Base-by-base conservation (phyloP, 176 grass and related monocot genomes). In the Urochloa ruziziensis region DNA sequence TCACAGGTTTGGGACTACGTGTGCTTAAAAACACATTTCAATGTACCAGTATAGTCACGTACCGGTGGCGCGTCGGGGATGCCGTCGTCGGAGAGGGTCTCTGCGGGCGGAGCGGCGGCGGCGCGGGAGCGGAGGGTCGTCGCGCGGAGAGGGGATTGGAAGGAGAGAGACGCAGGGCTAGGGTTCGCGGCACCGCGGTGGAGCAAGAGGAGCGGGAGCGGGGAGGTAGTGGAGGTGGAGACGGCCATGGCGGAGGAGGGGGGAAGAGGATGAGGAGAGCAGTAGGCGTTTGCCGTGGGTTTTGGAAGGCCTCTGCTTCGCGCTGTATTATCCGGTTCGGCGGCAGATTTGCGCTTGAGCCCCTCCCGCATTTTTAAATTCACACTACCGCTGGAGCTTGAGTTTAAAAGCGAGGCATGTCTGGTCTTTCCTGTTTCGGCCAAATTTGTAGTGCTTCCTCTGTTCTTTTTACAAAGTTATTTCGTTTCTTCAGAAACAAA, bases 121-220 rank as follows among this genome's bases (percentile, higher is more conserved):
- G 80, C 80, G 48, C 74, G 89, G 75, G 74, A 80, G 60, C 84
- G 84, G 60, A 90, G 74, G 2, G 80, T 62, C 19, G 19, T 5
- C 0, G 59, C 59, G 67, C 89, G 89, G 48, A 87, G 48, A 68
- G 89, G 29, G 40, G 84, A 67, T 18, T 84, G 18, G 49, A 87
- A 90, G 24, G 89, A 74, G 59, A 90, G 74, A 23, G 24, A 51
- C 19, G 84, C 1, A 32, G 84, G 84, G 66, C 25, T 83, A 17
- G 88, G 74, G 74, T 78, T 90, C 0, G 74, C 1, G 14, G 80
- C n/a, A 35, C 73, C 43, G 67, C 80, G 80, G 68, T 79, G 89
- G 80, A 87, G 89, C 67, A 74, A 87, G 74, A 87, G 80, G 74
- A 86, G 89, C 0, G 84, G 67, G 24, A 83, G 61, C 32, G 68